Conservation (phyloP, 2,329 filamentous ascomycete genomes). For the Orbilia javanica region DNA sequence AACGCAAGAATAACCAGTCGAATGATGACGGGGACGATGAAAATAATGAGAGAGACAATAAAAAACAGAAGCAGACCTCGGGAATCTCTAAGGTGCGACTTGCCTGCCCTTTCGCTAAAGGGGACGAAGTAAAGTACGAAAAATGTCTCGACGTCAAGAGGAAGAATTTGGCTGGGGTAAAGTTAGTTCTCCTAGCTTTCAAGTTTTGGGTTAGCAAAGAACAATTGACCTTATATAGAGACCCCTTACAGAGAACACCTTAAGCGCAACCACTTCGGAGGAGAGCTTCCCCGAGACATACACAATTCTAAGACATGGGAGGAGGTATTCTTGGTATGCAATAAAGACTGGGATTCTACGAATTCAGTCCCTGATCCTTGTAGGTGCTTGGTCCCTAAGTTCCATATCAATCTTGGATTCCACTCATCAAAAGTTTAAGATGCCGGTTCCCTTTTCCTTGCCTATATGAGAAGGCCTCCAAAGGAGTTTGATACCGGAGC, state of each 20-base stretch:
- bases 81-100: too few species aligned
- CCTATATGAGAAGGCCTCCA: too few species aligned
- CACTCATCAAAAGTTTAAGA: neutral
- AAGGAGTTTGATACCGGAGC: too few species aligned
- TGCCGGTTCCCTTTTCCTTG: too few species aligned
- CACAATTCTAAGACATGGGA: neutral
- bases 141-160: neutral
- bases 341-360: neutral
- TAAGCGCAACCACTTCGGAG: conserved; percentile 13
- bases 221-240: neutral
- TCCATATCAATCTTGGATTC: neutral
- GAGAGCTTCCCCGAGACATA: neutral
- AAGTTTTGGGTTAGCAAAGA: neutral
- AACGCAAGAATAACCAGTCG: neutral
- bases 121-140: neutral
- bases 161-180: conserved; percentile 6
- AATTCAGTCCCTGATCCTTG: neutral
- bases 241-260: neutral
- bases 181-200: neutral
- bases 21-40: neutral
- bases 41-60: neutral
- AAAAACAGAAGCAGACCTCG: too few species aligned
- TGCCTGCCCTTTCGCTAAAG: conserved; percentile 20
- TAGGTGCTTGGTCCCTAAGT: neutral
- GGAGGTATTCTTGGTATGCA: neutral